Conservation (phyloP, 1,284 basidiomycete genomes). For the Pisolithus thermaeus region DNA sequence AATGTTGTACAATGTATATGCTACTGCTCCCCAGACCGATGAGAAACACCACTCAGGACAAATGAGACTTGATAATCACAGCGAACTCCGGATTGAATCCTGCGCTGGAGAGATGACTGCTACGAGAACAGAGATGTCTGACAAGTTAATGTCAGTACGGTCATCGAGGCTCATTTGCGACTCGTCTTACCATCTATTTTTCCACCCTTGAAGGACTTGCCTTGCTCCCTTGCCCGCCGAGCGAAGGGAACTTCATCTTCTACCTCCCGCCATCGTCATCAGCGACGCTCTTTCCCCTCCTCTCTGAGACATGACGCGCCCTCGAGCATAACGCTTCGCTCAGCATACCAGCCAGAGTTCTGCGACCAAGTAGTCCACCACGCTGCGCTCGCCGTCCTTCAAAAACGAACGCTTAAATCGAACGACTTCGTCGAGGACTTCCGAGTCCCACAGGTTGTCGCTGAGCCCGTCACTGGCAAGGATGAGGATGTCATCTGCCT, state of each 20-base stretch:
- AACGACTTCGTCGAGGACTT: conserved; percentile 84
- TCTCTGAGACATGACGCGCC: conserved; percentile 55
- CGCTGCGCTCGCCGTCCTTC: conserved; percentile 12
- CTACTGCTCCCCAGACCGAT: conserved; percentile 4
- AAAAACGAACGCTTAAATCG: conserved; percentile 52
- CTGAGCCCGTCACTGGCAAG: conserved; percentile 87
- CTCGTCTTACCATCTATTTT: conserved; percentile 63
- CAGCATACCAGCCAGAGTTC: conserved; percentile 58
- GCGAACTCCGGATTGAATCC: conserved; percentile 14
- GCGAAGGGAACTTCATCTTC: conserved; percentile 65
- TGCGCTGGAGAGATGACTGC: conserved; percentile 50
- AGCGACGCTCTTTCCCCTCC: conserved; percentile 20
- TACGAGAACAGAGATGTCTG: conserved; percentile 64
- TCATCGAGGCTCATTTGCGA: background rate
- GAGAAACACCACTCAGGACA: conserved; percentile 1
- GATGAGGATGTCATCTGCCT: conserved; percentile 84
- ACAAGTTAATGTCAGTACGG: background rate
- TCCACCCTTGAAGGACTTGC: conserved; percentile 60
- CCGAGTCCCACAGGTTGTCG: conserved; percentile 95
- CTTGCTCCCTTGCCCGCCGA: conserved; percentile 57
- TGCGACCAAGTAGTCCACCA: conserved; percentile 38
- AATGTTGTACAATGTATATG: conserved; percentile 19
- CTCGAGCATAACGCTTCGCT: conserved; percentile 69
- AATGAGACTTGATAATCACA: background rate
- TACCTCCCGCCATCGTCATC: conserved; percentile 20